phyloP scores from a whole-genome alignment of 1,284 basidiomycete genomes.

The Sparassis latifolia region DNA sequence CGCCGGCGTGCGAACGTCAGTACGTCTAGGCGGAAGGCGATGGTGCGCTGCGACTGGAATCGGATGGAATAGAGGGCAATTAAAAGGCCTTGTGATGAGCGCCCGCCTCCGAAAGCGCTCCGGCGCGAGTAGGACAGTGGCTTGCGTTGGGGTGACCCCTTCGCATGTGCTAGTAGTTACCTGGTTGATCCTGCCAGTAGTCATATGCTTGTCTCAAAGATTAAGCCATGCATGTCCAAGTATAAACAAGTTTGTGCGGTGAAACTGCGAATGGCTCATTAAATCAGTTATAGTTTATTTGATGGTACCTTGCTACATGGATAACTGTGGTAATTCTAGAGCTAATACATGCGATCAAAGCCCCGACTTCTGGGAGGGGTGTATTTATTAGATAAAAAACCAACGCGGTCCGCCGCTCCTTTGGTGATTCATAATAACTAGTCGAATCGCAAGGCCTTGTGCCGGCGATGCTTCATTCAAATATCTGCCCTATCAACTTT shows the following conservation, averaged over 20 bases:
- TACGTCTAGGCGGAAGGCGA: slow-evolving; percentile 9
- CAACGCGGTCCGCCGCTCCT: slow-evolving; percentile 45
- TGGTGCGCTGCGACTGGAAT: slow-evolving; percentile 9
- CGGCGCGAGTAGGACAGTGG: slow-evolving; percentile 9
- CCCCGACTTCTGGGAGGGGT: slow-evolving; percentile 51
- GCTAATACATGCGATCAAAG: slow-evolving; percentile 56
- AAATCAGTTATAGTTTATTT: slow-evolving; percentile 65
- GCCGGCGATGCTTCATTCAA: slow-evolving; percentile 53
- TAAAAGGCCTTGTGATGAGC: slow-evolving; percentile 14
- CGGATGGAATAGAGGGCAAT: slow-evolving; percentile 3
- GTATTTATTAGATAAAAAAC: slow-evolving; percentile 61
- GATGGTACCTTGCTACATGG: slow-evolving; percentile 53
- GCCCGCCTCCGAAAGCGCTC: slow-evolving; percentile 14
- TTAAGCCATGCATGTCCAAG: slow-evolving; percentile 61
- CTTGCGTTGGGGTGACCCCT: not conserved
- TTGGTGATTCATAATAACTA: slow-evolving; percentile 60
- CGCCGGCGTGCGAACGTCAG: slow-evolving; percentile 9
- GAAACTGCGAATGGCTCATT: slow-evolving; percentile 64
- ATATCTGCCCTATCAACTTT: slow-evolving; percentile 37
- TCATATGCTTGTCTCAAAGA: slow-evolving; percentile 68
- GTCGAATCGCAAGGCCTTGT: slow-evolving; percentile 49
- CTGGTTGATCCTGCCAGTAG: slow-evolving; percentile 68
- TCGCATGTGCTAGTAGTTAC: slow-evolving; percentile 45
- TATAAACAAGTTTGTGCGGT: slow-evolving; percentile 56
- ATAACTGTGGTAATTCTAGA: slow-evolving; percentile 61